These are phyloP conservation scores for Corchorus olitorius DNA, from an alignment of 345 rosid genomes.

Conservation along the genomic window DNA sequence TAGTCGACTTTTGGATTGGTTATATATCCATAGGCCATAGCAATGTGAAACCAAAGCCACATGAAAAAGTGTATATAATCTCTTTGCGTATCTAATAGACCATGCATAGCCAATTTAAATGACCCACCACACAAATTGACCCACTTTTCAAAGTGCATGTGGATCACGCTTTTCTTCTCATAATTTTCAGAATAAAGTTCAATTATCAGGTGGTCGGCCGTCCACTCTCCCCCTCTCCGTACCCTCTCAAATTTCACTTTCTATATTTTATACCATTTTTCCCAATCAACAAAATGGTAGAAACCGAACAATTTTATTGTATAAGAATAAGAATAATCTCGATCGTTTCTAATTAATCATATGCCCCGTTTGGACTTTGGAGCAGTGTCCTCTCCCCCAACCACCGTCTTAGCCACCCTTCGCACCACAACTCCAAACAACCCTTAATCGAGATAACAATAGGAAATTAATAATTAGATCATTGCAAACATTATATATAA, in stretches of 20 bases:
- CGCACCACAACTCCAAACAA: no score
- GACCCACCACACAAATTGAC: not conserved
- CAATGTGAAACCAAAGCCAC: conserved; percentile 12
- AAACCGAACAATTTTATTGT: no score
- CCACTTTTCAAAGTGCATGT: conserved; percentile 32
- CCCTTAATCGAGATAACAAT: no score
- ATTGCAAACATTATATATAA: not conserved
- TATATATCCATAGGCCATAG: not conserved
- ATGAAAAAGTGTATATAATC: not conserved
- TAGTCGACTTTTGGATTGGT: not conserved
- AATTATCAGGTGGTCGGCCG: conserved; percentile 41
- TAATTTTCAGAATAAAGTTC: conserved; percentile 25
- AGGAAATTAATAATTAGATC: no score
- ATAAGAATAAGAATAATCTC: no score
- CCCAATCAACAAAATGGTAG: no score
- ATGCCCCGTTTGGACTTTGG: no score
- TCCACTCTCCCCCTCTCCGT: conserved; percentile 17
- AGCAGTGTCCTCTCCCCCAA: no score
- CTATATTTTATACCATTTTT: not conserved
- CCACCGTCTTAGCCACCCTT: no score
- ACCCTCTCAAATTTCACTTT: conserved; percentile 20
- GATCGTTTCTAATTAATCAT: no score
- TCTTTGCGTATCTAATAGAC: not conserved
- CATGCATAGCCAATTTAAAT: not conserved
- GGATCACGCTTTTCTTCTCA: conserved; percentile 34